These are phyloP conservation scores for Lagenaria siceraria DNA, from an alignment of 306 rosid species.

Conservation along the genomic window DNA sequence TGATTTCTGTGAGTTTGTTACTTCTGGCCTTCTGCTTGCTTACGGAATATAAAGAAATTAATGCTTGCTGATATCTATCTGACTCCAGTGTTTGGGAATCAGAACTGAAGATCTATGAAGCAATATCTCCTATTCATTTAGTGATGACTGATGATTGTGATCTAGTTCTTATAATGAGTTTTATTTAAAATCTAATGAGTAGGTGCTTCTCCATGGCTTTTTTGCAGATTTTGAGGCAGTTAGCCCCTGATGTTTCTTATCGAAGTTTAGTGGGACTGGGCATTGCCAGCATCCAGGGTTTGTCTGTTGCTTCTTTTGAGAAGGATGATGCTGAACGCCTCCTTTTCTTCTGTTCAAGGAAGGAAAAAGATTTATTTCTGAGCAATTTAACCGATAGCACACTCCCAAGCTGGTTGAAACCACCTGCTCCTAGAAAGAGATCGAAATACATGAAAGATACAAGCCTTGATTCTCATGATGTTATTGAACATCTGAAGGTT, in stretches of 20 bases:
- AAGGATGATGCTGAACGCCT: slow-evolving; percentile 89
- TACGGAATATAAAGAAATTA: background rate
- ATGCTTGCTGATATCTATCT: background rate
- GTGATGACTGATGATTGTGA: background rate
- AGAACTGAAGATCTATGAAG: background rate
- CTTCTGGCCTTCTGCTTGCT: background rate
- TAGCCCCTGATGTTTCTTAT: slow-evolving; percentile 83
- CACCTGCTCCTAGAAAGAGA: slow-evolving; percentile 91
- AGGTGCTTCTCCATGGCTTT: background rate
- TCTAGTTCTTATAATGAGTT: background rate
- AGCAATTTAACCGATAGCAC: slow-evolving; percentile 30
- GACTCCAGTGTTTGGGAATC: background rate
- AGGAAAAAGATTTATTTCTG: slow-evolving; percentile 23
- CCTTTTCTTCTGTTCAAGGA: slow-evolving; percentile 61
- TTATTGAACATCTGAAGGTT: slow-evolving; percentile 17
- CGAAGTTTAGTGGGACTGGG: slow-evolving; percentile 91
- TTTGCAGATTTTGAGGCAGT: slow-evolving; percentile 89
- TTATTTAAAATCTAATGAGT: background rate
- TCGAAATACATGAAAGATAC: slow-evolving; percentile 30
- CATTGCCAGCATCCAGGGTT: slow-evolving; percentile 89
- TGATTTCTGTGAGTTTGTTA: background rate
- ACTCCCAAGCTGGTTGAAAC: slow-evolving; percentile 76
- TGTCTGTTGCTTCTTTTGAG: slow-evolving; percentile 85
- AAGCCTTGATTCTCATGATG: slow-evolving; percentile 21
- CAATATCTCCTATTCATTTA: background rate